These are phyloP conservation scores for Plantago coronopus DNA, from an alignment of 305 asterid species.

Conservation along the genomic window DNA sequence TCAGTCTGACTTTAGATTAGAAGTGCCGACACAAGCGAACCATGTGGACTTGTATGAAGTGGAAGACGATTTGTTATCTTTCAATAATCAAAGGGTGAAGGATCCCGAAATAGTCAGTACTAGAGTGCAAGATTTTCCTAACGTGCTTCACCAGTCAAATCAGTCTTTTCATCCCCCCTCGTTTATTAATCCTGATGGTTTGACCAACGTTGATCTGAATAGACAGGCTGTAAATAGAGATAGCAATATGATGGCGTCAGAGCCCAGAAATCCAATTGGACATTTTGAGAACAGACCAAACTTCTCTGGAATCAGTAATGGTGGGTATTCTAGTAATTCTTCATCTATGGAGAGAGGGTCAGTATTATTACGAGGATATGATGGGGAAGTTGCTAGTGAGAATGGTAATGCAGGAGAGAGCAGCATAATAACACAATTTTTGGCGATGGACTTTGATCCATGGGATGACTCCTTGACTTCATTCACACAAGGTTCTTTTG, in stretches of 20 bases:
- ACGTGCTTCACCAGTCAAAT: constrained; percentile 30
- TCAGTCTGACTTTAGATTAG: constrained; percentile 36
- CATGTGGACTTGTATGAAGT: constrained; percentile 32
- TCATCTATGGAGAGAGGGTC: constrained; percentile 33
- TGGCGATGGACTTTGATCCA: constrained; percentile 69
- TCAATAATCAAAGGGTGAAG: constrained; percentile 54
- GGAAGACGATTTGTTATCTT: constrained; percentile 52
- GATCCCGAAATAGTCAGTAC: constrained; percentile 52
- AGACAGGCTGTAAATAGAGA: constrained; percentile 44
- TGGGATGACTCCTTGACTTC: constrained; percentile 75
- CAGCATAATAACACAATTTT: constrained; percentile 78
- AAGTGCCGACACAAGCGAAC: constrained; percentile 23
- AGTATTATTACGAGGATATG: constrained; percentile 38
- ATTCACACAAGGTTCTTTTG: constrained; percentile 50
- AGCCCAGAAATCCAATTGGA: constrained; percentile 47
- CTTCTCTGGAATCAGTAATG: constrained; percentile 33
- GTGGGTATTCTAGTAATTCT: constrained; percentile 32
- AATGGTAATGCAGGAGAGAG: constrained; percentile 60
- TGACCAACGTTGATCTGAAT: constrained; percentile 31
- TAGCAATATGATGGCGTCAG: constrained; percentile 37
- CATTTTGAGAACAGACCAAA: constrained; percentile 33
- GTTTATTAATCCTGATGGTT: constrained; percentile 27
- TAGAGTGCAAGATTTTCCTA: constrained; percentile 40
- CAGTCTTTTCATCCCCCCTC: constrained; percentile 31
- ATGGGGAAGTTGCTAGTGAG: constrained; percentile 35